These are phyloP conservation scores for Physcomitrium patens DNA, from an alignment of 225 moss, liverwort and hornwort genomes.

Conservation along the genomic window DNA sequence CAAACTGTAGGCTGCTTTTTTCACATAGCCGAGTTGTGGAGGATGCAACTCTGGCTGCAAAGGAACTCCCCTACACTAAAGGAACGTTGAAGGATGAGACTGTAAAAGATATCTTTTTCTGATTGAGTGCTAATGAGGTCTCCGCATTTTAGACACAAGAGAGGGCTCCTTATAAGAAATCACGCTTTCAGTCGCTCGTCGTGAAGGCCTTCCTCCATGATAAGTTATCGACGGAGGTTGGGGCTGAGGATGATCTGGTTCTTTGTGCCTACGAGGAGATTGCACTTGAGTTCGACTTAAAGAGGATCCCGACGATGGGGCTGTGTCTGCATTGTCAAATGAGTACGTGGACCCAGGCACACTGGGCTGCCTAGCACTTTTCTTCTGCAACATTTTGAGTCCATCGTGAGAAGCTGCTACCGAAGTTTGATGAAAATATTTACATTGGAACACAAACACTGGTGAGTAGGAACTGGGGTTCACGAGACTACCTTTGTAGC, in stretches of 20 bases:
- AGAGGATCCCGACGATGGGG: slow-evolving; percentile 4
- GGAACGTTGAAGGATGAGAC: neutral
- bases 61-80: neutral
- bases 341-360: slow-evolving; percentile 18
- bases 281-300: slow-evolving; percentile 11
- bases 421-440: neutral
- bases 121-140: slow-evolving; percentile 17
- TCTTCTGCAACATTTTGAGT: slow-evolving; percentile 25
- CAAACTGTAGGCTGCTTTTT: neutral
- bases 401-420: neutral
- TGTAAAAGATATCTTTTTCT: neutral
- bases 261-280: slow-evolving; percentile 20
- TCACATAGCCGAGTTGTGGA: slow-evolving; percentile 16
- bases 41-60: slow-evolving; percentile 14
- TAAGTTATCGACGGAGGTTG: slow-evolving; percentile 26
- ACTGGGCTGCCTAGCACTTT: slow-evolving; percentile 21
- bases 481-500: slow-evolving; percentile 15
- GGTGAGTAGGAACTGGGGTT: neutral
- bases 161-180: slow-evolving; percentile 39
- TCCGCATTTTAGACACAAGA: slow-evolving; percentile 29
- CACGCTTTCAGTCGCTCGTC: slow-evolving; percentile 33
- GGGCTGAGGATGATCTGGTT: slow-evolving; percentile 14
- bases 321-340: slow-evolving; percentile 5
- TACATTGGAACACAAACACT: neutral
- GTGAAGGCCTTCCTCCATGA: slow-evolving; percentile 26